These are phyloP conservation scores for Haplosporangium gracile DNA, from an alignment of 192 early-diverging fungal species.

Conservation along the genomic window DNA sequence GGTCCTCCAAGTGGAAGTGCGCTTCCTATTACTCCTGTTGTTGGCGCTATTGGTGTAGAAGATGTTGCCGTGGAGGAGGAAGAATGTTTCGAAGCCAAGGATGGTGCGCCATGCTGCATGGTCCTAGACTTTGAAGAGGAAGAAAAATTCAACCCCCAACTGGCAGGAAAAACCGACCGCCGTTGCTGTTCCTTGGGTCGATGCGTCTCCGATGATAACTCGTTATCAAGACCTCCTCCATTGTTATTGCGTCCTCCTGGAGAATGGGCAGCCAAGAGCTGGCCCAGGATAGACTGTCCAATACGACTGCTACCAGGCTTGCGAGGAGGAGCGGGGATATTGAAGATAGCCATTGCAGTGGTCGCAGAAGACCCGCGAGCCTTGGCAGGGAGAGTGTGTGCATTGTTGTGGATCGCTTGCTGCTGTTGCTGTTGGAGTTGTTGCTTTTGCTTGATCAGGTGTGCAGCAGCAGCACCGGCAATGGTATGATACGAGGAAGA, in stretches of 20 bases:
- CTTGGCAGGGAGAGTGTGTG: constrained; percentile 24
- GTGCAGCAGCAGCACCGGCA: not conserved
- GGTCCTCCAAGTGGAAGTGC: not conserved
- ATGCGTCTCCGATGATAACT: constrained; percentile 38
- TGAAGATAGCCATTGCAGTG: constrained; percentile 11
- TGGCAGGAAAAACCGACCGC: constrained; percentile 34
- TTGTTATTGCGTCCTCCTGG: constrained; percentile 33
- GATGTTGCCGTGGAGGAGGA: not conserved
- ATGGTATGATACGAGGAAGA: not conserved
- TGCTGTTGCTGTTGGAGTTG: constrained; percentile 14
- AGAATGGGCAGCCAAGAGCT: constrained; percentile 43
- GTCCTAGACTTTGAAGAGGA: constrained; percentile 19
- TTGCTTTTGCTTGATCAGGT: constrained; percentile 1
- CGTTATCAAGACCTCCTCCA: constrained; percentile 12
- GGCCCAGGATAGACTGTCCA: constrained; percentile 45
- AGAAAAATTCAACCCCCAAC: constrained; percentile 26
- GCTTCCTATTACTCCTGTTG: not conserved
- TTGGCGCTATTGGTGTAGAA: not conserved
- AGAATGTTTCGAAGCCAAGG: not conserved
- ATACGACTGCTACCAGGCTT: constrained; percentile 28
- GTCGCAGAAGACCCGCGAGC: not conserved
- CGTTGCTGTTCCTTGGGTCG: constrained; percentile 50
- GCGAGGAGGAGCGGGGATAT: constrained; percentile 14
- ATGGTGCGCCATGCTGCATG: not conserved
- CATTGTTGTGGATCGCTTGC: constrained; percentile 17